A percentile compares a stretch with the other conserved stretches of the same genome.
Conservation (phyloP, 2,329 filamentous ascomycete genomes). For the Alternaria dauci region DNA sequence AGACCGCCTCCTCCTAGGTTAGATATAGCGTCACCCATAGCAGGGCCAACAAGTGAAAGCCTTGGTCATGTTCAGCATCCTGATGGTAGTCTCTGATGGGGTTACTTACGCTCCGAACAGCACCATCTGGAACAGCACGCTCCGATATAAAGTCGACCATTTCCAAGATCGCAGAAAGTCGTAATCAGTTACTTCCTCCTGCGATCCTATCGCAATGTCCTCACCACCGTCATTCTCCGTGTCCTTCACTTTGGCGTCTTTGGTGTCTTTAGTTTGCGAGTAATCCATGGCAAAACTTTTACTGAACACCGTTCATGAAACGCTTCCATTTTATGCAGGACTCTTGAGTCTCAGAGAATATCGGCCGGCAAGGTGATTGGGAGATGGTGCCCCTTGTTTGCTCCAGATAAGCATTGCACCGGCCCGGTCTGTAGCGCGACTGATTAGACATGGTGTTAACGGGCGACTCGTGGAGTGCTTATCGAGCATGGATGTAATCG, state of each 20-base stretch:
- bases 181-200: constrained; percentile 7
- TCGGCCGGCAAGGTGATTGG: not conserved
- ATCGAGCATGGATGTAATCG: not conserved
- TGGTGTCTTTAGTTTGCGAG: constrained; percentile 2
- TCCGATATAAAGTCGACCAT: constrained; percentile 12
- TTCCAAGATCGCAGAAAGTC: constrained; percentile 1
- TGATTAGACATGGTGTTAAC: not conserved
- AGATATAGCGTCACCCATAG: constrained; percentile 20
- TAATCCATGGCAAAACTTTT: constrained; percentile 5
- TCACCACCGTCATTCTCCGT: not conserved
- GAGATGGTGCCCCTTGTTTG: constrained; percentile 3
- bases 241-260: constrained; percentile 2
- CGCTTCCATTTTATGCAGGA: not conserved
- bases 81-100: not conserved
- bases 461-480: not conserved
- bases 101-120: constrained; percentile 16
- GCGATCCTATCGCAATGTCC: constrained; percentile 5
- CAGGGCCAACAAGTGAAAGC: constrained; percentile 19
- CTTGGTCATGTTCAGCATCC: not conserved
- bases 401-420: constrained; percentile 9
- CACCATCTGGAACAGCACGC: constrained; percentile 22
- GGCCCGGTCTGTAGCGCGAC: constrained; percentile 11
- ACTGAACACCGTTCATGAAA: not conserved
- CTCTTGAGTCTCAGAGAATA: not conserved
- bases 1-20: constrained; percentile 19